phyloP scores from a whole-genome alignment of 768 basidiomycete species.

The Suillus bovinus region DNA sequence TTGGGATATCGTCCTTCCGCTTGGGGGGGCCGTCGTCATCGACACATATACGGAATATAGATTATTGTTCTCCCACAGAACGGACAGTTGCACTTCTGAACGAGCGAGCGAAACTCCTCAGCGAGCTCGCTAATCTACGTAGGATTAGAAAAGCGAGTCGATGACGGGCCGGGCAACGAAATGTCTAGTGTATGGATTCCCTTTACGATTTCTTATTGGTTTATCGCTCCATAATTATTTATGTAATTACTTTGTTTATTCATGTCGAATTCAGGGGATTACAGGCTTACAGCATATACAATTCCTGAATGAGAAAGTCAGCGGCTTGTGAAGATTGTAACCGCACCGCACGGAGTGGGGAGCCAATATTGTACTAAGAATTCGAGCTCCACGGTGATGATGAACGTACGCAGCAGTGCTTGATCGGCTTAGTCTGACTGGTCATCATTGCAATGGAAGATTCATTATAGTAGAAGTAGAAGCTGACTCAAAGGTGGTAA shows the following conservation, averaged over 20 bases:
- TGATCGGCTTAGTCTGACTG: too few species aligned
- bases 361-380: neutral
- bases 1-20: neutral
- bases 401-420: too few species aligned
- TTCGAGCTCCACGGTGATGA: neutral
- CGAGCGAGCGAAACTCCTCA: constrained; percentile 56
- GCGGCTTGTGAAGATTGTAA: neutral
- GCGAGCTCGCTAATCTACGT: constrained; percentile 51
- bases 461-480: neutral
- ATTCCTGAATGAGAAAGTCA: neutral
- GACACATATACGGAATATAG: neutral
- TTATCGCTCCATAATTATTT: neutral
- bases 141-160: constrained; percentile 19
- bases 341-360: neutral
- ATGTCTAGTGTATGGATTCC: neutral
- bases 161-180: neutral
- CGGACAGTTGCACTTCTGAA: constrained; percentile 53
- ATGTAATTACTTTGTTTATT: neutral
- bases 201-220: neutral
- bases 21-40: neutral
- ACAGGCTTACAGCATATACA: neutral
- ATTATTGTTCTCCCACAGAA: constrained; percentile 40
- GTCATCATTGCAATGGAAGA: neutral
- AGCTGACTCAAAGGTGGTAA: neutral
- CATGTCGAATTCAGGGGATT: neutral